Evolutionary conservation across 805 yeast genomes (phyloP).

Genomic region (Maudiozyma bulderi): DNA sequence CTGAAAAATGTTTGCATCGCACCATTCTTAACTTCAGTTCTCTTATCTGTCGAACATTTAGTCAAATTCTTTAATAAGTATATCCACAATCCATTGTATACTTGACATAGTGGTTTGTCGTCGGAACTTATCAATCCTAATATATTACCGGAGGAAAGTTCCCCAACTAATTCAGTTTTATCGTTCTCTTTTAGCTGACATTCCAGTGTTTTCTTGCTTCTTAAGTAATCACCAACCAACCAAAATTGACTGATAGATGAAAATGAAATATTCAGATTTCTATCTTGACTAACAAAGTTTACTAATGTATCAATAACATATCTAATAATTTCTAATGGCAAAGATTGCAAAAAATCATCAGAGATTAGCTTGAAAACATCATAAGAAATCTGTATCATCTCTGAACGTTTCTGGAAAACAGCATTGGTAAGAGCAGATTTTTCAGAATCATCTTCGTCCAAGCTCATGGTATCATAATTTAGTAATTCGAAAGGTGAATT

Average conservation of each 20-base stretch:
- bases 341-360: conserved; percentile 68
- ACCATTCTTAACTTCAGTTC: conserved; percentile 82
- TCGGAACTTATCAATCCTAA: conserved; percentile 18
- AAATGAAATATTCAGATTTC: conserved; percentile 79
- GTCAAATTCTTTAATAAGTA: conserved; percentile 55
- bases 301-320: conserved; percentile 61
- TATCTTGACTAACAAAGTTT: conserved; percentile 59
- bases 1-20: conserved; percentile 82
- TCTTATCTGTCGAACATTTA: conserved; percentile 48
- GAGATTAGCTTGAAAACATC: conserved; percentile 74
- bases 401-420: conserved; percentile 39
- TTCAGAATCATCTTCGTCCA: conserved; percentile 21
- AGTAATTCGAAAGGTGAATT: conserved; percentile 47
- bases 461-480: conserved; percentile 13
- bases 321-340: conserved; percentile 59
- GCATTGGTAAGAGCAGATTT: conserved; percentile 25
- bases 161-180: background rate
- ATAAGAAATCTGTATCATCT: conserved; percentile 56
- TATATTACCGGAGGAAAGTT: conserved; percentile 19
- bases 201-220: conserved; percentile 17
- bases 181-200: background rate
- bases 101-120: conserved; percentile 11
- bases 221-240: conserved; percentile 74
- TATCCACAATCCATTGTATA: conserved; percentile 46
- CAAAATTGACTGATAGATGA: conserved; percentile 88